These are phyloP conservation scores for Arxiozyma telluris DNA, from an alignment of 1,139 yeast genomes.

Conservation along the genomic window DNA sequence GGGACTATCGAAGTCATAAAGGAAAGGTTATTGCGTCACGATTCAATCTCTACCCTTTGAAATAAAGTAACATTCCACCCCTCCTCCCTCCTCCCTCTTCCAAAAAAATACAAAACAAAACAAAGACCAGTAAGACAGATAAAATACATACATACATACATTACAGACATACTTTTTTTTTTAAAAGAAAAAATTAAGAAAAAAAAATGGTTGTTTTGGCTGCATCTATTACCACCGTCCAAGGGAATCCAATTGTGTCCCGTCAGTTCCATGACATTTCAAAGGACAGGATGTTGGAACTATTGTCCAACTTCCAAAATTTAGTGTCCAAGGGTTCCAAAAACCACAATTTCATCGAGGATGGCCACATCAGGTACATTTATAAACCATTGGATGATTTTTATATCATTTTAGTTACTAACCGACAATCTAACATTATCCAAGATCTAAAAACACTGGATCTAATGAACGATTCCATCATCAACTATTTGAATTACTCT, in stretches of 20 bases:
- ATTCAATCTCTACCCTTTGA: no score
- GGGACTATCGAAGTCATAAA: no score
- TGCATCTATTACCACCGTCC: slow-evolving; percentile 89
- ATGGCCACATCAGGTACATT: slow-evolving; percentile 84
- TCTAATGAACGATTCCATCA: slow-evolving; percentile 72
- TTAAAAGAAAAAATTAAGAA: no score
- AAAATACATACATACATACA: no score
- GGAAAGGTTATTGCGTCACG: no score
- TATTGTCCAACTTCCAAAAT: slow-evolving; percentile 79
- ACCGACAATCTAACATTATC: slow-evolving; percentile 81
- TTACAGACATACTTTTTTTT: no score
- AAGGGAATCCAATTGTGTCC: slow-evolving; percentile 88
- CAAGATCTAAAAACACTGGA: slow-evolving; percentile 93
- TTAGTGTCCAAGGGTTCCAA: slow-evolving; percentile 55
- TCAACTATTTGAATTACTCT: slow-evolving; percentile 59
- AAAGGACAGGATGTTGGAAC: slow-evolving; percentile 77
- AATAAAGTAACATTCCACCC: no score
- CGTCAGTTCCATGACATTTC: slow-evolving; percentile 86
- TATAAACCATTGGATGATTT: slow-evolving; percentile 94
- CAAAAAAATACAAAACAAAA: no score
- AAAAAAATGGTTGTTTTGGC: slow-evolving; percentile 68
- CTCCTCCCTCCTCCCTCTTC: no score
- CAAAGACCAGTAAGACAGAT: no score
- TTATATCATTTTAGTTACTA: slow-evolving; percentile 84
- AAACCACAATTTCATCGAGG: slow-evolving; percentile 93